Evolutionary conservation across 345 rosid genomes (phyloP).

Genomic region (Heritiera littoralis): DNA sequence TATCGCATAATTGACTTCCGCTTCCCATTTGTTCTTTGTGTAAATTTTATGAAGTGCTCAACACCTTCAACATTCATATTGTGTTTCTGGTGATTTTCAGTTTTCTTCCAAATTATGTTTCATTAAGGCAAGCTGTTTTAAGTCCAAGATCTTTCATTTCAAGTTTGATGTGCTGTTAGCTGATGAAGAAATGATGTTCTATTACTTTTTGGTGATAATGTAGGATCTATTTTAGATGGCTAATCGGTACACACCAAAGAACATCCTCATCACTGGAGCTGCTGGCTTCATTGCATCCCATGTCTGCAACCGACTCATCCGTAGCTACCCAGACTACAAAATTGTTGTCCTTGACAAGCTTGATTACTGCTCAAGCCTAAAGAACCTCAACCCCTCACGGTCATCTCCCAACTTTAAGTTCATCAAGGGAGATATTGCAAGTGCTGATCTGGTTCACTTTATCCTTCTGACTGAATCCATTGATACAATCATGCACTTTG

Average conservation of each 20-base stretch:
- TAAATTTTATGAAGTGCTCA: neutral
- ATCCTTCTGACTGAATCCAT: conserved; percentile 64
- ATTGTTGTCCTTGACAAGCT: conserved; percentile 74
- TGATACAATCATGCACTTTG: conserved; percentile 78
- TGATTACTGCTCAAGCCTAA: conserved; percentile 65
- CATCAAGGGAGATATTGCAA: conserved; percentile 67
- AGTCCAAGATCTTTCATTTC: neutral
- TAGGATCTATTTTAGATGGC: conserved; percentile 26
- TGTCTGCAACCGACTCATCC: conserved; percentile 63
- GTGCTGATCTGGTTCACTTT: conserved; percentile 72
- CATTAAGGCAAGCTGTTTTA: neutral
- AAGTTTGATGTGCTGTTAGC: neutral
- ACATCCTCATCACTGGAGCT: conserved; percentile 72
- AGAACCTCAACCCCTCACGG: conserved; percentile 53
- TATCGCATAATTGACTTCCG: neutral
- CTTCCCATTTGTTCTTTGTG: neutral
- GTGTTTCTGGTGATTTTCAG: neutral
- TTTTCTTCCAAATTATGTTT: neutral
- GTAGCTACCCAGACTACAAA: conserved; percentile 59
- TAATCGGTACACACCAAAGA: conserved; percentile 47
- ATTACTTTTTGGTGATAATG: neutral
- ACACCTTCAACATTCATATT: neutral
- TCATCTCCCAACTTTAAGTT: conserved; percentile 56
- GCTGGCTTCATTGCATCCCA: conserved; percentile 78
- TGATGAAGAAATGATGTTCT: neutral